phyloP scores from a whole-genome alignment of 495 filamentous ascomycete species.

The Terfezia boudieri region DNA sequence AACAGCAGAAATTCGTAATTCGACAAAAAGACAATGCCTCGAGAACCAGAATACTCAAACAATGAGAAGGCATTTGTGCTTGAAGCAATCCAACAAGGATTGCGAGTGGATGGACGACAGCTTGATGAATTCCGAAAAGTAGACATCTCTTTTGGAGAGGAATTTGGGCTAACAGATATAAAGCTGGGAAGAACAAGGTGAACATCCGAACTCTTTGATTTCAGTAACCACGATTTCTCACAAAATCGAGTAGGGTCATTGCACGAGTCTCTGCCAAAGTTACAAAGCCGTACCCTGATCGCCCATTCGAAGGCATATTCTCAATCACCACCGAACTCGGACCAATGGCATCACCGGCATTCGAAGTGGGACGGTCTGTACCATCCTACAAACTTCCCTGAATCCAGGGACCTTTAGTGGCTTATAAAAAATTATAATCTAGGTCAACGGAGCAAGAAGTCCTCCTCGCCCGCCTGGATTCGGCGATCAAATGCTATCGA shows the following conservation, averaged over 20 bases:
- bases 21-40: constrained; percentile 39
- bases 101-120: constrained; percentile 62
- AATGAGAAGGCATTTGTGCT: constrained; percentile 57
- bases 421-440: constrained; percentile 2
- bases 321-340: constrained; percentile 72
- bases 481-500: constrained; percentile 79
- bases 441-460: constrained; percentile 58
- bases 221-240: neutral
- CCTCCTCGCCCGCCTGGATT: constrained; percentile 57
- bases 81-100: constrained; percentile 48
- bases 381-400: neutral
- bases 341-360: constrained; percentile 78
- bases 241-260: constrained; percentile 36
- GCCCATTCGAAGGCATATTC: constrained; percentile 87
- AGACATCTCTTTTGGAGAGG: constrained; percentile 61
- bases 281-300: constrained; percentile 57
- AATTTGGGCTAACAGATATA: constrained; percentile 80
- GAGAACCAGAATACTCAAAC: constrained; percentile 63
- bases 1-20: no score
- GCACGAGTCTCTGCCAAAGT: constrained; percentile 75
- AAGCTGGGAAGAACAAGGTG: constrained; percentile 79
- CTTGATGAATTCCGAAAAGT: constrained; percentile 58
- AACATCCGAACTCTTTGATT: neutral
- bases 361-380: constrained; percentile 58
- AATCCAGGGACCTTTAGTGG: neutral